A percentile compares a stretch with the other conserved stretches of the same genome.
phyloP scores from a whole-genome alignment of 345 rosid species.

The Clausena lansium region DNA sequence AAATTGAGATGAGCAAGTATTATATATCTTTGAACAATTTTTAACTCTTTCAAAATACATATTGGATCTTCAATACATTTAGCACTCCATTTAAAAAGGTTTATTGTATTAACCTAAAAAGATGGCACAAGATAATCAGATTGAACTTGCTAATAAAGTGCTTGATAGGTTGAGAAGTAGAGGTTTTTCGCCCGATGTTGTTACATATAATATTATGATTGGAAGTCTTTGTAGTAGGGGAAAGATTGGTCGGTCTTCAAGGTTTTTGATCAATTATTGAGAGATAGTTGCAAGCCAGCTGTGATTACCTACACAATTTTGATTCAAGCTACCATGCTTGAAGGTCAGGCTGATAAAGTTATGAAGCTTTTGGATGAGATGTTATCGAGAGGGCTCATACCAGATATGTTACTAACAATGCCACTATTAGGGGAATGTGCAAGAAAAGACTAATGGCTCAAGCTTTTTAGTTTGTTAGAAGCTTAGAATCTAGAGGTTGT shows the following conservation, averaged over 20 bases:
- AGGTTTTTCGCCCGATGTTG: slow-evolving; percentile 69
- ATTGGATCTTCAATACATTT: no score
- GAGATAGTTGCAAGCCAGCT: slow-evolving; percentile 62
- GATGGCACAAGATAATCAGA: no score
- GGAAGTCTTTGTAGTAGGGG: slow-evolving; percentile 72
- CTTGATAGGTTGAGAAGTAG: slow-evolving; percentile 68
- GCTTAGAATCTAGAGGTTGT: slow-evolving; percentile 52
- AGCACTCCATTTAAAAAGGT: no score
- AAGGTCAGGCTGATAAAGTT: slow-evolving; percentile 57
- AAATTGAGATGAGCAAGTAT: no score
- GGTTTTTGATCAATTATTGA: slow-evolving; percentile 57
- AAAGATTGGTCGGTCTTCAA: slow-evolving; percentile 58
- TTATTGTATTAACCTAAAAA: no score
- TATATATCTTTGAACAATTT: no score
- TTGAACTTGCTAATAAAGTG: slow-evolving; percentile 55
- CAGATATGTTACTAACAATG: slow-evolving; percentile 72
- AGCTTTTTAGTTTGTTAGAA: slow-evolving; percentile 54
- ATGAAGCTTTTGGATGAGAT: slow-evolving; percentile 83
- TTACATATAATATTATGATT: slow-evolving; percentile 79
- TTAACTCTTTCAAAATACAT: no score
- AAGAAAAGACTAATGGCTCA: slow-evolving; percentile 56
- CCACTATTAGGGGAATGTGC: slow-evolving; percentile 73
- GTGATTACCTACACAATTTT: slow-evolving; percentile 83
- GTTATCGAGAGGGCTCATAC: slow-evolving; percentile 61
- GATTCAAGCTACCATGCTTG: slow-evolving; percentile 66